A percentile compares a stretch with the other conserved stretches of the same genome.
Evolutionary conservation across 257 asterid species (phyloP).

Genomic region (Solanum commersonii): DNA sequence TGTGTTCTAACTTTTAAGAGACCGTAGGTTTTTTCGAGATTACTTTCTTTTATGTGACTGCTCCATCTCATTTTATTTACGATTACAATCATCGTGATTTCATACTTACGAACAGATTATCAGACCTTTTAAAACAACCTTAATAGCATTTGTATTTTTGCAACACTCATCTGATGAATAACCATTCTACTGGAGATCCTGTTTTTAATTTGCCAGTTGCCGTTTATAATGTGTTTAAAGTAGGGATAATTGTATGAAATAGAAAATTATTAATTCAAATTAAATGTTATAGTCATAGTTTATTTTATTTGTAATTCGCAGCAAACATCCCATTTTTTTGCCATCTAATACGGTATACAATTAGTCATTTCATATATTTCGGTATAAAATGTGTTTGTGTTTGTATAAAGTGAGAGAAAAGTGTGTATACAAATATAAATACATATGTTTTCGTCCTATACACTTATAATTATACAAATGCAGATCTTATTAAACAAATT

Average conservation of each 20-base stretch:
- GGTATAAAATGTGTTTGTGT: no score
- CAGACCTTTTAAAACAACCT: background rate
- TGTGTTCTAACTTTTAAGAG: background rate
- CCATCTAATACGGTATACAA: no score
- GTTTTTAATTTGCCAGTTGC: background rate
- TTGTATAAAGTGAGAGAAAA: no score
- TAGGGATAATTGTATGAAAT: no score
- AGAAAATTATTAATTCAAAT: no score
- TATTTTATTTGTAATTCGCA: no score
- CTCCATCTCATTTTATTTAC: background rate
- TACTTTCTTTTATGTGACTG: background rate
- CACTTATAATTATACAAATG: no score
- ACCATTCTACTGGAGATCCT: background rate
- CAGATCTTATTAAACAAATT: no score
- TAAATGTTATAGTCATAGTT: fast-evolving
- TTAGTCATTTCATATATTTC: no score
- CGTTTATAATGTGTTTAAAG: background rate
- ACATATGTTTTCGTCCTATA: no score
- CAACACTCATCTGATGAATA: background rate
- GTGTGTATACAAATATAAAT: no score
- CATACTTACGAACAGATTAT: background rate
- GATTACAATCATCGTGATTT: background rate
- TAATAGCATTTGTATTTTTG: background rate
- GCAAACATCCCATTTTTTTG: no score
- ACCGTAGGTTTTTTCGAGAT: background rate